phyloP scores from a whole-genome alignment of 1,284 basidiomycete species.

The Marasmius fiardii region DNA sequence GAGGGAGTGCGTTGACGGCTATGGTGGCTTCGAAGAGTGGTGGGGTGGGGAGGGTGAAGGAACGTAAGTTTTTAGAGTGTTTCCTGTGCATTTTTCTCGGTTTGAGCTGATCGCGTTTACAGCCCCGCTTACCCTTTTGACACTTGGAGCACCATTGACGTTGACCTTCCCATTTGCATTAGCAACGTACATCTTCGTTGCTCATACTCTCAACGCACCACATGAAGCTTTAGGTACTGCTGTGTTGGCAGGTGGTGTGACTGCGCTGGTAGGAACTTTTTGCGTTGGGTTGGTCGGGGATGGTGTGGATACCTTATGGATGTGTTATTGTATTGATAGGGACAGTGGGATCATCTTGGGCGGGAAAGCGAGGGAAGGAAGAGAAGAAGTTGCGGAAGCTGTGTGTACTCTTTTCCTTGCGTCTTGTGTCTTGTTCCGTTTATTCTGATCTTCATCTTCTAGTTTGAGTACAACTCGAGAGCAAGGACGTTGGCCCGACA shows the following conservation, averaged over 20 bases:
- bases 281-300: conserved; percentile 82
- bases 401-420: conserved; percentile 51
- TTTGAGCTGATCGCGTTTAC: conserved; percentile 19
- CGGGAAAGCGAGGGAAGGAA: conserved; percentile 37
- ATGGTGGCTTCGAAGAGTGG: conserved; percentile 35
- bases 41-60: conserved; percentile 36
- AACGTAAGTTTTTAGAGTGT: conserved; percentile 41
- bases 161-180: conserved; percentile 80
- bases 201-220: conserved; percentile 78
- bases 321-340: conserved; percentile 88
- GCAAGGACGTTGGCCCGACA: neutral
- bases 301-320: conserved; percentile 83
- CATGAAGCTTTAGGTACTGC: conserved; percentile 76
- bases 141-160: conserved; percentile 70
- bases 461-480: conserved; percentile 4
- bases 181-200: conserved; percentile 83
- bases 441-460: neutral
- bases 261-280: conserved; percentile 79
- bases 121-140: conserved; percentile 73
- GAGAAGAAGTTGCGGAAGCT: conserved; percentile 67
- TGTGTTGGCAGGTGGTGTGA: conserved; percentile 74
- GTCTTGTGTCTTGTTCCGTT: neutral
- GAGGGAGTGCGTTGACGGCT: conserved; percentile 57
- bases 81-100: neutral
- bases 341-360: conserved; percentile 45